Percentiles rank a stretch among this genome's conserved stretches.
phyloP scores from a whole-genome alignment of 1,284 basidiomycete species.

The Pyrrhoderma noxium region DNA sequence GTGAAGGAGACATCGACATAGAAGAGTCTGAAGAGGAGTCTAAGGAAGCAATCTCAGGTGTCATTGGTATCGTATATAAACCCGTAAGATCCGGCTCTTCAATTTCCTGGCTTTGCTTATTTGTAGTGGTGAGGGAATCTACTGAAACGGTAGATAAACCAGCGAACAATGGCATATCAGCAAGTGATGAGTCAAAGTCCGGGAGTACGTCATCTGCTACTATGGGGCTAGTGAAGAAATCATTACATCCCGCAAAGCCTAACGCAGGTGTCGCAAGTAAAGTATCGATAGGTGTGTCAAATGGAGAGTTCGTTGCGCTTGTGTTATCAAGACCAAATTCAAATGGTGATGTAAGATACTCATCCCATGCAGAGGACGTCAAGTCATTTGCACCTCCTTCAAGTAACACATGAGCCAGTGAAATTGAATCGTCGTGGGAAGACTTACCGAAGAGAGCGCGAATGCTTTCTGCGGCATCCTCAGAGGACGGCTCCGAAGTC shows the following conservation, averaged over 20 bases:
- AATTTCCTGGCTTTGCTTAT: too few relatives aligned
- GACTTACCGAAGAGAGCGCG: conserved; percentile 12
- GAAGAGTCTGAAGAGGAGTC: too few relatives aligned
- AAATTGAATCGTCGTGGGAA: neutral
- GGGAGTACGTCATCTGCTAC: conserved; percentile 26
- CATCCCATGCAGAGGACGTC: conserved; percentile 21
- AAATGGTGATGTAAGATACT: conserved; percentile 41
- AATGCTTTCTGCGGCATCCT: conserved; percentile 13
- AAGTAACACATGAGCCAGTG: conserved; percentile 14
- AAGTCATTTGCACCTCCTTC: conserved; percentile 19
- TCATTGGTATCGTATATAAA: too few relatives aligned
- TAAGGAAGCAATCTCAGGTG: too few relatives aligned
- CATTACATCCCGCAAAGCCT: conserved; percentile 29
- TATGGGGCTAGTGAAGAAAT: conserved; percentile 30
- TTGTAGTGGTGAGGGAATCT: too few relatives aligned
- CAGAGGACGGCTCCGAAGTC: conserved; percentile 3
- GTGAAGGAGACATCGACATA: too few relatives aligned
- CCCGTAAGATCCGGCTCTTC: too few relatives aligned
- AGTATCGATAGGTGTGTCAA: conserved; percentile 46
- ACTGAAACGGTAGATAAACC: too few relatives aligned
- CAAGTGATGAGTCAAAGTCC: conserved; percentile 12
- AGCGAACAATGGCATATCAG: conserved; percentile 27
- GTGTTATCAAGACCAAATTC: conserved; percentile 20
- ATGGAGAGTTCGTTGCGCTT: too few relatives aligned
- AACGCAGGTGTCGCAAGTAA: conserved; percentile 49